A percentile compares a stretch with the other conserved stretches of the same genome.
These are phyloP conservation scores for Rhodotorula paludigena DNA, from an alignment of 768 basidiomycete genomes.

Conservation along the genomic window DNA sequence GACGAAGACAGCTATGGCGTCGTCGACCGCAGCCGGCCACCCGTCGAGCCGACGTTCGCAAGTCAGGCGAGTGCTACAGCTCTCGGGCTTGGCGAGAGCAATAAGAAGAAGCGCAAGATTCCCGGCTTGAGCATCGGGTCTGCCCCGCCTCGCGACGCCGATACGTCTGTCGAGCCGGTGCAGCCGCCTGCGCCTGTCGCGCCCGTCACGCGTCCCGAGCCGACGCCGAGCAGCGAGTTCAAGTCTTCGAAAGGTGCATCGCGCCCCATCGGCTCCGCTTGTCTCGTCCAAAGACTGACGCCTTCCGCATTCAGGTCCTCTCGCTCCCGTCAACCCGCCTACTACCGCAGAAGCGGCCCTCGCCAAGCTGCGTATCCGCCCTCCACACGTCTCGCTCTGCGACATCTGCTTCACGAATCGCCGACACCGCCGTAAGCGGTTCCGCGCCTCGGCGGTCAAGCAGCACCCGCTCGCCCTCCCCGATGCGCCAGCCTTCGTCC, in stretches of 20 bases:
- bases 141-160: background rate
- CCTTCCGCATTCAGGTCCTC: background rate
- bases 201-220: no score
- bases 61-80: constrained; percentile 14
- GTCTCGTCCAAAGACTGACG: background rate
- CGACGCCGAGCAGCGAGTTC: constrained; percentile 1
- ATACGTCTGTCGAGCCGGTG: background rate
- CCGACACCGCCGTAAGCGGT: constrained; percentile 8
- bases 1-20: constrained; percentile 33
- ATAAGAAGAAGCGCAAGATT: constrained; percentile 42
- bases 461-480: constrained; percentile 28
- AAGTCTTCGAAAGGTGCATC: constrained; percentile 15
- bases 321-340: constrained; percentile 33
- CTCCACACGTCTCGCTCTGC: constrained; percentile 34
- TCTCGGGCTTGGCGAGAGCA: constrained; percentile 22
- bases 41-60: constrained; percentile 18
- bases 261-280: background rate
- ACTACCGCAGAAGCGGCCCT: constrained; percentile 37
- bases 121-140: constrained; percentile 15
- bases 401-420: constrained; percentile 9
- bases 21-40: constrained; percentile 28
- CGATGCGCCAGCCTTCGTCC: constrained; percentile 8
- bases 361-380: constrained; percentile 34
- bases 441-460: constrained; percentile 1
- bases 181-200: background rate